Evolutionary conservation across 2,329 filamentous ascomycete genomes (phyloP).

Genomic region (Byssothecium circinans): DNA sequence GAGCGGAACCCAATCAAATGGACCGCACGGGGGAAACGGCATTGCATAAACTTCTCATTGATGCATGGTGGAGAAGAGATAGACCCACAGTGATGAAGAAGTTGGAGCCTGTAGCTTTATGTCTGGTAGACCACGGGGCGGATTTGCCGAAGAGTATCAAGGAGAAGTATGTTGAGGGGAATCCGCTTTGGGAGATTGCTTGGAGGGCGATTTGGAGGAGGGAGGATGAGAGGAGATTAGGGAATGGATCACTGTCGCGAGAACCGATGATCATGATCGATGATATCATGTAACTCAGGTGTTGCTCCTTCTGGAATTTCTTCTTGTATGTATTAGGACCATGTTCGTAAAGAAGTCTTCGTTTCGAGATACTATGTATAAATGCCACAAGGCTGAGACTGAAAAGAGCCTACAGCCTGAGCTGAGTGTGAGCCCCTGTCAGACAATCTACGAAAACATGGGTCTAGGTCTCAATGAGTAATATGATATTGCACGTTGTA

Average conservation of each 20-base stretch:
- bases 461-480: too few relatives aligned
- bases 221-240: constrained; percentile 2
- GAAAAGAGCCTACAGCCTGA: too few relatives aligned
- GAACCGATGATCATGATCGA: background rate
- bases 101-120: constrained; percentile 13
- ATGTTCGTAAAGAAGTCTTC: too few relatives aligned
- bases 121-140: constrained; percentile 15
- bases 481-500: too few relatives aligned
- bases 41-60: constrained; percentile 18
- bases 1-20: constrained; percentile 17
- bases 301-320: too few relatives aligned
- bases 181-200: constrained; percentile 18
- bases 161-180: constrained; percentile 13
- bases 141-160: constrained; percentile 10
- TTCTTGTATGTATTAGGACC: too few relatives aligned
- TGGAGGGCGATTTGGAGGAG: constrained; percentile 2
- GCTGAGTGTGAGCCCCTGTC: too few relatives aligned
- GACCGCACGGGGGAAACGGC: constrained; percentile 14
- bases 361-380: too few relatives aligned
- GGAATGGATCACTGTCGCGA: background rate
- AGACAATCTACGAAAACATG: too few relatives aligned
- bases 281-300: too few relatives aligned
- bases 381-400: too few relatives aligned
- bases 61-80: constrained; percentile 16
- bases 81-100: constrained; percentile 9